Evolutionary conservation across 225 moss, liverwort and hornwort genomes (phyloP).

Genomic region (Anthoceros angustus): DNA sequence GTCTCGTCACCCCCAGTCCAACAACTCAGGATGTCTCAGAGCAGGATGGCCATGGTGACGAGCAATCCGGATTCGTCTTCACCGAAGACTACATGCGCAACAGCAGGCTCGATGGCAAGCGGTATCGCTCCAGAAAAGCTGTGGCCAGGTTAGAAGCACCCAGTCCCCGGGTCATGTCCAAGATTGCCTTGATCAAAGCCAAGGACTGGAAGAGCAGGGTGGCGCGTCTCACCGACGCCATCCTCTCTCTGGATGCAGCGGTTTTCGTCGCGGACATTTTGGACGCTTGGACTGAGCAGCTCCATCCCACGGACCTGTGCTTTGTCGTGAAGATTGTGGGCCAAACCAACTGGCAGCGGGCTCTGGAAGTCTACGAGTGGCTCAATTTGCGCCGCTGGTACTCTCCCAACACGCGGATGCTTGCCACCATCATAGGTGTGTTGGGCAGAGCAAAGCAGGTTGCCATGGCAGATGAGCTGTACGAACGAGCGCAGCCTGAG

Average conservation of each 20-base stretch:
- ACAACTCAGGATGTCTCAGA: not conserved
- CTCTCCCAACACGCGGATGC: constrained; percentile 77
- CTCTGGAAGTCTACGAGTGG: constrained; percentile 86
- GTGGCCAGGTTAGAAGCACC: constrained; percentile 17
- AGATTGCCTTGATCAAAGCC: constrained; percentile 57
- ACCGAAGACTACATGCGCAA: not conserved
- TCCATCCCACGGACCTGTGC: constrained; percentile 65
- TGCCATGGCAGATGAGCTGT: constrained; percentile 56
- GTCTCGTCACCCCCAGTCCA: not conserved
- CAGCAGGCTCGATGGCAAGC: constrained; percentile 26
- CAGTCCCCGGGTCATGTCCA: constrained; percentile 31
- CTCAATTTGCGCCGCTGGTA: constrained; percentile 82
- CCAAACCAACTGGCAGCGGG: constrained; percentile 53
- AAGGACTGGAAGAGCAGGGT: constrained; percentile 67
- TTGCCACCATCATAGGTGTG: constrained; percentile 68
- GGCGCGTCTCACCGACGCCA: constrained; percentile 41
- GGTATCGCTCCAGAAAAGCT: constrained; percentile 22
- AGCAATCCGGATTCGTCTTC: not conserved
- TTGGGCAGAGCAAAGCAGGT: constrained; percentile 66
- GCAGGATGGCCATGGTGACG: not conserved
- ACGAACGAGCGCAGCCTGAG: constrained; percentile 67
- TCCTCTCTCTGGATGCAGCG: constrained; percentile 37
- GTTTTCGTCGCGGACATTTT: constrained; percentile 61
- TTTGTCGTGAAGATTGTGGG: constrained; percentile 66
- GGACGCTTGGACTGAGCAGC: constrained; percentile 67